A percentile compares a stretch with the other conserved stretches of the same genome.
These are phyloP conservation scores for Ustilago tritici DNA, from an alignment of 1,284 basidiomycete genomes.

Conservation along the genomic window DNA sequence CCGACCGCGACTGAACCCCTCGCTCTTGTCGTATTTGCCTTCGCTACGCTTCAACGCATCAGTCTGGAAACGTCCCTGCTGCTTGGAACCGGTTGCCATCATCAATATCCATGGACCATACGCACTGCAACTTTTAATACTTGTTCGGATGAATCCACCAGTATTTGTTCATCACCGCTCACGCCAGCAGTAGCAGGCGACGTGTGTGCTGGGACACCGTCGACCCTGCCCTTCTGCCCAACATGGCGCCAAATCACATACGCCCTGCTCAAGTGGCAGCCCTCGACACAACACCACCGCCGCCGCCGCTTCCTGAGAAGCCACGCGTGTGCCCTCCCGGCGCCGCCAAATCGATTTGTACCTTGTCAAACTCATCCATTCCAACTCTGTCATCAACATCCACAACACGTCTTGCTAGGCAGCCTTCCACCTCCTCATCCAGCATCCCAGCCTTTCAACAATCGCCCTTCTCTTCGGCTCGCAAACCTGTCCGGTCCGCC, in stretches of 20 bases:
- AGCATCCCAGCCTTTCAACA: constrained; percentile 12
- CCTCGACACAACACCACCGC: constrained; percentile 1
- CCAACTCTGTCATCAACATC: constrained; percentile 11
- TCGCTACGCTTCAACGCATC: not conserved
- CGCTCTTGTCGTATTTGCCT: not conserved
- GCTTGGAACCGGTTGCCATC: not conserved
- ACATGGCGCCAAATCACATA: constrained; percentile 22
- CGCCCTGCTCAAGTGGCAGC: not conserved
- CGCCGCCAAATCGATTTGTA: constrained; percentile 13
- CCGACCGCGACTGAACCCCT: not conserved
- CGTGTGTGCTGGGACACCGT: constrained; percentile 2
- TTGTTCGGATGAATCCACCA: constrained; percentile 7
- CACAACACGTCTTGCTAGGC: constrained; percentile 13
- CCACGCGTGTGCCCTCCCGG: constrained; percentile 1
- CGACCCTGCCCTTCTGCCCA: constrained; percentile 5
- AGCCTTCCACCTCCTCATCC: constrained; percentile 26
- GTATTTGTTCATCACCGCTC: not conserved
- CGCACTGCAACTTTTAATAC: not conserved
- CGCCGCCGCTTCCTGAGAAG: constrained; percentile 22
- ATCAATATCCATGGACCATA: not conserved
- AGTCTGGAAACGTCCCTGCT: not conserved
- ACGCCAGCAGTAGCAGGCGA: constrained; percentile 15
- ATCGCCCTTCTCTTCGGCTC: constrained; percentile 9
- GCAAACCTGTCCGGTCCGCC: constrained; percentile 22
- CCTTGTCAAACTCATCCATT: constrained; percentile 20